phyloP scores from a whole-genome alignment of 2,329 filamentous ascomycete genomes.

The Colletotrichum tropicale region DNA sequence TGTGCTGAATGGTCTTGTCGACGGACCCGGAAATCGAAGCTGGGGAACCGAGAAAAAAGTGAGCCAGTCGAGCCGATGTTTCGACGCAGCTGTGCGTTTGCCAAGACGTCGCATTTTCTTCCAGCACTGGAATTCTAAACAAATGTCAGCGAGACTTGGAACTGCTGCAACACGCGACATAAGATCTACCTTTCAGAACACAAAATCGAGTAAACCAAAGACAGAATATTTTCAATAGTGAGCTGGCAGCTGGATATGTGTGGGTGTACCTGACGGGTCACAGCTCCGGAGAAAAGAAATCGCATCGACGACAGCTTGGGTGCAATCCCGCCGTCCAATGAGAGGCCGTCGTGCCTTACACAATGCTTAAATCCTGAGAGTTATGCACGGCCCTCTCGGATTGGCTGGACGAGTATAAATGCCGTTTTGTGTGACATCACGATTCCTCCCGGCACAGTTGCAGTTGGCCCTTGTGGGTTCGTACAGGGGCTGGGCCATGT shows the following conservation, averaged over 20 bases:
- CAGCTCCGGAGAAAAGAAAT: conserved; percentile 9
- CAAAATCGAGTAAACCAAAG: neutral
- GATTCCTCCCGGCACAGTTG: neutral
- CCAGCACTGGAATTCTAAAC: neutral
- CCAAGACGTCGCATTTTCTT: conserved; percentile 12
- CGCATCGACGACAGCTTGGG: neutral
- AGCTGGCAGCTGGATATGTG: neutral
- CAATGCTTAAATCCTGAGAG: neutral
- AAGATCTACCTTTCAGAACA: accelerated
- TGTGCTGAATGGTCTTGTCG: neutral
- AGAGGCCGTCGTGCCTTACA: neutral
- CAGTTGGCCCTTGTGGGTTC: neutral
- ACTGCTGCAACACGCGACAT: neutral
- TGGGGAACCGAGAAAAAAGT: neutral
- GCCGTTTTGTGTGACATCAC: conserved; percentile 15
- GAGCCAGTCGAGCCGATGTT: neutral
- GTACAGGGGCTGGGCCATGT: neutral
- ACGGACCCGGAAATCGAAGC: neutral
- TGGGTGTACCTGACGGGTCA: neutral
- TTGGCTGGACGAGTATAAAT: neutral
- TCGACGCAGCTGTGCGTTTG: neutral
- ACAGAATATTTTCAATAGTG: neutral
- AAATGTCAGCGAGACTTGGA: neutral
- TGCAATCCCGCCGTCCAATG: neutral
- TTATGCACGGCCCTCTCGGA: neutral